These are phyloP conservation scores for Neocatenulostroma microsporum DNA, from an alignment of 2,329 filamentous ascomycete genomes.

Conservation along the genomic window DNA sequence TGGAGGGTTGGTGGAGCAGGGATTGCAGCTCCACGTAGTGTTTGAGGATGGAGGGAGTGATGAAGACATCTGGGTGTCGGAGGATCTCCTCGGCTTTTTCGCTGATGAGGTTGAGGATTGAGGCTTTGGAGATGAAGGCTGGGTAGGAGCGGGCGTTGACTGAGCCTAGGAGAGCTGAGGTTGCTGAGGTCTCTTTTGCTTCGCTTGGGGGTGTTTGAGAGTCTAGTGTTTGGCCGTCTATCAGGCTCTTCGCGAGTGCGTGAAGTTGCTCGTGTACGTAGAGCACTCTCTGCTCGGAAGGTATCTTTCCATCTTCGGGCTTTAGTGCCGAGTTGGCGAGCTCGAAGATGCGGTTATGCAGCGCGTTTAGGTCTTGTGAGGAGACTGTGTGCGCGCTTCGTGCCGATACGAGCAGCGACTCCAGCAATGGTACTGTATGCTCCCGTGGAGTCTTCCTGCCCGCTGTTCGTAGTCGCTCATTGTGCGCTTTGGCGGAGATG, in stretches of 20 bases:
- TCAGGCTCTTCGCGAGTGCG: slow-evolving; percentile 18
- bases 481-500: slow-evolving; percentile 9
- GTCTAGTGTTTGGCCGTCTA: slow-evolving; percentile 16
- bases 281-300: slow-evolving; percentile 24
- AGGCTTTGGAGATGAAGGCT: slow-evolving; percentile 30
- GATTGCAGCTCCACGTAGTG: slow-evolving; percentile 71
- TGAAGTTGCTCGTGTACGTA: slow-evolving; percentile 29
- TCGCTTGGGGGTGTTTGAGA: too few relatives aligned
- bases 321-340: slow-evolving; percentile 20
- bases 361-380: slow-evolving; percentile 13
- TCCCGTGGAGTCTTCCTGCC: not conserved
- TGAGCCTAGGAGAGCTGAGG: slow-evolving; percentile 48
- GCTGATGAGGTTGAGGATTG: slow-evolving; percentile 39
- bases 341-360: slow-evolving; percentile 23
- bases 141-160: slow-evolving; percentile 31
- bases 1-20: slow-evolving; percentile 62
- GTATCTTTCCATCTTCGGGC: slow-evolving; percentile 17
- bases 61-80: slow-evolving; percentile 67
- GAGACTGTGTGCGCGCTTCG: slow-evolving; percentile 11
- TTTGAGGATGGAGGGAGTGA: slow-evolving; percentile 64
- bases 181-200: slow-evolving; percentile 34
- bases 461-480: slow-evolving; percentile 5
- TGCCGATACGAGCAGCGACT: slow-evolving; percentile 10
- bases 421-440: slow-evolving; percentile 8
- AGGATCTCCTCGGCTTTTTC: slow-evolving; percentile 60